phyloP scores from a whole-genome alignment of 2,329 filamentous ascomycete genomes.

The Colletotrichum euphorbiae region DNA sequence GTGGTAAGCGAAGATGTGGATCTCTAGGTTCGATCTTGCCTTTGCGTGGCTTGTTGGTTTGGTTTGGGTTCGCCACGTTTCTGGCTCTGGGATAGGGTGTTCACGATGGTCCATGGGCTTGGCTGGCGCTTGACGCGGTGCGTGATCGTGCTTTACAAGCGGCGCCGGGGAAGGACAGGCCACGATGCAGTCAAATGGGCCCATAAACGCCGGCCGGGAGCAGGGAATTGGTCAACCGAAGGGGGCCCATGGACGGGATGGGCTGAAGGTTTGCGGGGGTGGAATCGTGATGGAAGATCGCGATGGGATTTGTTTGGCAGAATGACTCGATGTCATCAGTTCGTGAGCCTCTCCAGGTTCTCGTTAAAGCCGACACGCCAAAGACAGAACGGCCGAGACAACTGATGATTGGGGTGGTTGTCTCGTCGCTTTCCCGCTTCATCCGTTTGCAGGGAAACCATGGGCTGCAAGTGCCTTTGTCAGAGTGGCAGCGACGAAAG shows the following conservation, averaged over 20 bases:
- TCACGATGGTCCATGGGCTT: constrained; percentile 10
- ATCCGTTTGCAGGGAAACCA: constrained; percentile 31
- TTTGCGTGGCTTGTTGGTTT: neutral
- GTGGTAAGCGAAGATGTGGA: neutral
- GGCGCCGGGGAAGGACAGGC: neutral
- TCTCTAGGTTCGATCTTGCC: neutral
- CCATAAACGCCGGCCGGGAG: constrained; percentile 2
- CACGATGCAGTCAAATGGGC: constrained; percentile 6
- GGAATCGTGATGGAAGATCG: constrained; percentile 1
- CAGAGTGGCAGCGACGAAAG: constrained; percentile 17
- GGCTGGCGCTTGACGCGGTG: neutral
- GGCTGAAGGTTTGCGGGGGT: constrained; percentile 15
- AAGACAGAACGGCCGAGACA: neutral
- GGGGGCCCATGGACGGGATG: neutral
- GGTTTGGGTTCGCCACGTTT: constrained; percentile 16
- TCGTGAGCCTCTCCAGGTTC: constrained; percentile 7
- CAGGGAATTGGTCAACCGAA: neutral
- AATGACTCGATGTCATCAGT: constrained; percentile 27
- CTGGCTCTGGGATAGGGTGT: constrained; percentile 19
- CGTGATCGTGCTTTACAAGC: neutral
- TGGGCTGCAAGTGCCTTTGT: constrained; percentile 24
- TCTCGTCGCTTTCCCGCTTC: constrained; percentile 26
- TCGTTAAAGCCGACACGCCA: constrained; percentile 11
- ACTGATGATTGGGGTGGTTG: constrained; percentile 1
- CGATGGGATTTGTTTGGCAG: constrained; percentile 5